These are phyloP conservation scores for Vaucheria bursata DNA, from an alignment of 352 stramenopile species.

Conservation along the genomic window DNA sequence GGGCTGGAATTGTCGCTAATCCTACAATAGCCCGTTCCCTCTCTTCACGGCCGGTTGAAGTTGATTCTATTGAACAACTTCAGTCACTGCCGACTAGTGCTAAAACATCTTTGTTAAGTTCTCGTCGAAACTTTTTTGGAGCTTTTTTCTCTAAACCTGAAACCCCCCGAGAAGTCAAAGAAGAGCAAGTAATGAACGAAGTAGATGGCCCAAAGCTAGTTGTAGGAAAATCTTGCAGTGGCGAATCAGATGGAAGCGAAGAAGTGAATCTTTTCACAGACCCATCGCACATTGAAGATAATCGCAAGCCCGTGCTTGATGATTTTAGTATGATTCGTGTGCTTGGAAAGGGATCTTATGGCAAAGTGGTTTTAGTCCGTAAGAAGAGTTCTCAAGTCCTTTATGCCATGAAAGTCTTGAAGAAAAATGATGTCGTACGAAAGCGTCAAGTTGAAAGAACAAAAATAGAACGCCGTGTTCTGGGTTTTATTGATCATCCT, in stretches of 20 bases:
- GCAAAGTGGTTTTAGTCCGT: slow-evolving; percentile 58
- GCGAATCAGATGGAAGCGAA: slow-evolving; percentile 25
- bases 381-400: slow-evolving; percentile 46
- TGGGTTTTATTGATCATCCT: slow-evolving; percentile 79
- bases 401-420: slow-evolving; percentile 79
- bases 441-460: slow-evolving; percentile 70
- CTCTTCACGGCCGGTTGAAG: no score
- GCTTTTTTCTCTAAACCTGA: background rate
- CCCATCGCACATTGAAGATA: slow-evolving; percentile 11
- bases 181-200: background rate
- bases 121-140: background rate
- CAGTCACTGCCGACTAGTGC: background rate
- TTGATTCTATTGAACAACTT: no score
- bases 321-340: slow-evolving; percentile 89
- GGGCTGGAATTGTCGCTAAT: no score
- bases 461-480: slow-evolving; percentile 78
- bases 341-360: slow-evolving; percentile 85
- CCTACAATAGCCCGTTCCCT: no score
- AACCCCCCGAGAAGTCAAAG: background rate
- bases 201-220: no score
- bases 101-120: background rate
- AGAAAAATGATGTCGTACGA: slow-evolving; percentile 68
- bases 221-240: slow-evolving; percentile 3
- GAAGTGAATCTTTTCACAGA: slow-evolving; percentile 31
- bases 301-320: slow-evolving; percentile 17